Base-by-base conservation (phyloP, 1,284 basidiomycete genomes). In the Malassezia pachydermatis region DNA sequence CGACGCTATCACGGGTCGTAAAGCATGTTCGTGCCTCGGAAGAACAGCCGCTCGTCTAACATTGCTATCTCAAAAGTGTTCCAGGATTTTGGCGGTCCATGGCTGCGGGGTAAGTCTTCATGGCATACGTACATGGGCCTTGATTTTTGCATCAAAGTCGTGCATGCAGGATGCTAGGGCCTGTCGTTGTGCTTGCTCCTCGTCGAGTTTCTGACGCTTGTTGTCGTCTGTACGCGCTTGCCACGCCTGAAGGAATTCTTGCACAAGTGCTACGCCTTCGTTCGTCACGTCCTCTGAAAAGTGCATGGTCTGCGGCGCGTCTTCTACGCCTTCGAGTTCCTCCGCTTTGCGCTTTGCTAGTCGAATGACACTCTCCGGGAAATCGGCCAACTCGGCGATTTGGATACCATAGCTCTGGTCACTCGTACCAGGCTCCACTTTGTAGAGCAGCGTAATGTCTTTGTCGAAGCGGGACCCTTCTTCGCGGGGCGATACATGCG, bases 321-420 rank as follows among this genome's bases (percentile, higher is more conserved):
- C 54, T 19, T 82, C 83, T 72, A 90, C 92, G 66, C 95, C 89
- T 75, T 99, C 94, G 24, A 99, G 76, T 60, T 96, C 92, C 60
- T 92, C 87, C 0, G 92, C 92, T 70, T 96, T 98, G 38, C 84
- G 79, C 73, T 87, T 88, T 4, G 94, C 94, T 42, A 89, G 86
- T 76, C 84, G 86, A 54, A 96, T 81, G 4, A 98, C 90, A 55
- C 81, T 83, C 48, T 90, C 85, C 0, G 92, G 94, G 74, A 99
- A 98, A 67, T 92, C 88, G 10, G 94, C 92, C 29, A 98, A 76
- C 70, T 92, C 81, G 0, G 94, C 94, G 17, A 99, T 94, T 62
- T 98, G 90, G 37, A 99, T 98, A 74, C 94, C 94, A 65, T 96
- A 95, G 68, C 87, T 90, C 73, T 96, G 92, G 67, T 98, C 92